Evolutionary conservation across 2,329 filamentous ascomycete species (phyloP).

Genomic region (Aspergillus oerlinghausenensis): DNA sequence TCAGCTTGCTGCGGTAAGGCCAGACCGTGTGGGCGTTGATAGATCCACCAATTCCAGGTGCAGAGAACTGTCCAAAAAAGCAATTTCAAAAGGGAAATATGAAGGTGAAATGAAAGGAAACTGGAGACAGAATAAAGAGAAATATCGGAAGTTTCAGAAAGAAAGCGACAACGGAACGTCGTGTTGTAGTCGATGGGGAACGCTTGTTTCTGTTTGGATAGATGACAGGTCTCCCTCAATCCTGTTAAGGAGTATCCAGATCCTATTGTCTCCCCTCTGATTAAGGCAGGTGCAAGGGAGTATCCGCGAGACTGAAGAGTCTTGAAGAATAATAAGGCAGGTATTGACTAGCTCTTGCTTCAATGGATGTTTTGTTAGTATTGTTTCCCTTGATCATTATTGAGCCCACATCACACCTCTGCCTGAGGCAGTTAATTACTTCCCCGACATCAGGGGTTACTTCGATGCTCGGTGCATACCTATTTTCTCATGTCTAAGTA

Average conservation of each 20-base stretch:
- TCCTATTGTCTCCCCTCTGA: not conserved
- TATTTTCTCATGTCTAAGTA: not conserved
- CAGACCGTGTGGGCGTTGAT: not conserved
- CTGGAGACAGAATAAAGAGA: conserved; percentile 1
- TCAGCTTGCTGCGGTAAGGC: not conserved
- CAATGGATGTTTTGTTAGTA: not conserved
- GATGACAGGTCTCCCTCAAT: not conserved
- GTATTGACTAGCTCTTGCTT: not conserved
- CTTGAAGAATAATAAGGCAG: not conserved
- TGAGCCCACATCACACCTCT: not conserved
- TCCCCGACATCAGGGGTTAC: not conserved
- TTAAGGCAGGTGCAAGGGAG: not conserved
- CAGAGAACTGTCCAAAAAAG: not conserved
- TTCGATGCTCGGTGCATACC: not conserved
- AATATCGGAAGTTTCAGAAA: not conserved
- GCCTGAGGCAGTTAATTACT: not conserved
- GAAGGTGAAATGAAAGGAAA: not conserved
- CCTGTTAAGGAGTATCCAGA: not conserved
- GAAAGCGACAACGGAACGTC: not conserved
- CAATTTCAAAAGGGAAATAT: conserved; percentile 1
- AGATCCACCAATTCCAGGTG: not conserved
- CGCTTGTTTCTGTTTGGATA: not conserved
- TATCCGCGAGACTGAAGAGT: not conserved
- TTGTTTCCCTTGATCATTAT: not conserved
- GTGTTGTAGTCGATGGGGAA: not conserved